Evolutionary conservation across 345 rosid genomes (phyloP), one percentile per base, ranked within the genome.

Genomic region (Adansonia digitata): DNA sequence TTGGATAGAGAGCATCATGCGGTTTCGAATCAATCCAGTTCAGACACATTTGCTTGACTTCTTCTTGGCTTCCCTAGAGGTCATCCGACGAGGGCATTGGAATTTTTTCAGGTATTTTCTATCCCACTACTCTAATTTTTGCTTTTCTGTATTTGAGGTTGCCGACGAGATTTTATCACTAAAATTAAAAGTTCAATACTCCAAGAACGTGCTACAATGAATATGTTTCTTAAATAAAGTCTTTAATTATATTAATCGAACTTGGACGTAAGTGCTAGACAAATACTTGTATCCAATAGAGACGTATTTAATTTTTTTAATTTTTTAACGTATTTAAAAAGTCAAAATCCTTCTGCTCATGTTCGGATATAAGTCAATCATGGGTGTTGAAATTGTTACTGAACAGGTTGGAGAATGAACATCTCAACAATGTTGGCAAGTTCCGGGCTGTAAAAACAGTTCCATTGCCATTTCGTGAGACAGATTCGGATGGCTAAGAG

Each of bases 1-100:
- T 64, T 93, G 94, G 98, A 87, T 92, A 57, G 90, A 90, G 78
- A 87, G 94, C 1, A 85, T 93, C 52, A 81, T 93, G 83, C 67
- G 80, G 17, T 89, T 93, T 67, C 90, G 79, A 0, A 75, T 81
- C 43, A 85, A 42, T 72, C 83, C 48, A 5, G 80, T 90, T 2
- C 88, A 89, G 80, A 82, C 90, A 13, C 85, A 85, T 22, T 75
- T 95, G 85, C 77, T 95, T 48, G 98, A 93, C 56, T 93, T 95
- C 80, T 84, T 87, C 81, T 73, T 95, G 81, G 99, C 99, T 13
- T 92, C 97, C 0, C 78, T 89, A 52, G 99, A 95, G 85, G 97
- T 95, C 60, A 88, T 91, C 62, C 84, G 97, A 12, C 78, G 99
- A 71, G 99, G 99, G 24, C 99, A 95, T 31, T 93, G 99, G 99